phyloP scores from a whole-genome alignment of 345 rosid genomes.

The Syzygium aromaticum region DNA sequence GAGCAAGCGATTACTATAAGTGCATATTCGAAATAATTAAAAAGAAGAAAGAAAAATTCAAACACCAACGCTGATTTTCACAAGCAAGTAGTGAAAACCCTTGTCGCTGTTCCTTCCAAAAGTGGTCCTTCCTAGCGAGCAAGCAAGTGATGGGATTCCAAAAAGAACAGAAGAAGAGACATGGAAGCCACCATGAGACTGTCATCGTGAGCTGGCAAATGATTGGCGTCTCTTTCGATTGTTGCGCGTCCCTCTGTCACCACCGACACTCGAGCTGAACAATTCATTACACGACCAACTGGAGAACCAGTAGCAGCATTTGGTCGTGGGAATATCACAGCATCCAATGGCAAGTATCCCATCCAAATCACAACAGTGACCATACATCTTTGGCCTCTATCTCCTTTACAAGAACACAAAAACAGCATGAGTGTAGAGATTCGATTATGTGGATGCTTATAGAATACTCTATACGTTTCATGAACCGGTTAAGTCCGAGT shows the following conservation, averaged over 20 bases:
- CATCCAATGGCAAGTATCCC: not conserved
- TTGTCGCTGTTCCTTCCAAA: not conserved
- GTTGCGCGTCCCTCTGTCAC: not conserved
- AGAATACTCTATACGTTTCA: not conserved
- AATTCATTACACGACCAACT: not conserved
- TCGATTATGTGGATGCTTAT: not conserved
- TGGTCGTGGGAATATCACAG: not conserved
- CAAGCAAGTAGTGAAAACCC: not conserved
- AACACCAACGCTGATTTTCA: not conserved
- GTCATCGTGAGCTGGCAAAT: not conserved
- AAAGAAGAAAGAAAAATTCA: not conserved
- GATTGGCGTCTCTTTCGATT: not conserved
- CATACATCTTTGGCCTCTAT: not conserved
- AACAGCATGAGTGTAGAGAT: not conserved
- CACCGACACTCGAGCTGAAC: not conserved
- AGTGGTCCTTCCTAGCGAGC: not conserved
- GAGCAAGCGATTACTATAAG: not conserved
- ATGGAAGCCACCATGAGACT: not conserved
- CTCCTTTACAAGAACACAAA: not conserved
- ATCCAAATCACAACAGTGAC: not conserved
- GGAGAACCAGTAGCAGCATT: not conserved
- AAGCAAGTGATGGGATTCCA: not conserved
- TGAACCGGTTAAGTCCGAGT: not conserved
- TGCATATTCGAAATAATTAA: not conserved
- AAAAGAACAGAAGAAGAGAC: not conserved